Base-by-base conservation (phyloP, 2,329 filamentous ascomycete genomes). In the Penicillium sp. region DNA sequence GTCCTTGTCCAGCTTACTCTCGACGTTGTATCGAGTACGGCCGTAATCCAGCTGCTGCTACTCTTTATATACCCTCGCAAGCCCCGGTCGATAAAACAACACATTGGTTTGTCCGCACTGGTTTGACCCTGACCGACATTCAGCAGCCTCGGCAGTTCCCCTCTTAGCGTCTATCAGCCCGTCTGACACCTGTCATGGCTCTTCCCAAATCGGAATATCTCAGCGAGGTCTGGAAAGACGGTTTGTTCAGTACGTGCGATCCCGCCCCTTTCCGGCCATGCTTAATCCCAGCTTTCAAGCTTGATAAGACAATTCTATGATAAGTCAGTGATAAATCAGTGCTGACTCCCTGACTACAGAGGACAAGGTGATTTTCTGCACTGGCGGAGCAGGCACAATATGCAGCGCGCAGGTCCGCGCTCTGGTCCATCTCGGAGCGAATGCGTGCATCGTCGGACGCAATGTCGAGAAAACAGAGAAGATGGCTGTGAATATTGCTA, bases 391-490 rank as follows among this genome's bases (percentile, higher is more conserved):
- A 5, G 93, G 94, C 55, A 88, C 89, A 24, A 97, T 99, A 68
- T 97, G 94, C 78, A 94, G 89, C 65, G 91, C 90, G 55, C 94
- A 97, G 77, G 94, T 96, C 30, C 84, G 91, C 62, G 94, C 94
- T 3, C 79, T 99, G 59, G 91, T 99, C 23, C 83, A 92, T 61
- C 85, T 99, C 7, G 94, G 94, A 53, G 93, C 91, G 46, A 88
- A 97, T 66, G 94, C 94, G 50, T 96, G 90, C 74, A 97, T 99
- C 68, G 83, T 97, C 56, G 94, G 94, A 42, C 88, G 94, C 64
- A 96, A 90, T 71, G 83, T 87, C 46, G 85, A 90, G 64, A 97
- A 97, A 80, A 97, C 93, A 0, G 88, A 94, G 71, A 74, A 76
- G 1, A 87, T 85, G 65, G 94, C 94, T 4, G 82, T 82, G 61